Base-by-base conservation (phyloP, 306 rosid species). In the Glycyrrhiza uralensis region DNA sequence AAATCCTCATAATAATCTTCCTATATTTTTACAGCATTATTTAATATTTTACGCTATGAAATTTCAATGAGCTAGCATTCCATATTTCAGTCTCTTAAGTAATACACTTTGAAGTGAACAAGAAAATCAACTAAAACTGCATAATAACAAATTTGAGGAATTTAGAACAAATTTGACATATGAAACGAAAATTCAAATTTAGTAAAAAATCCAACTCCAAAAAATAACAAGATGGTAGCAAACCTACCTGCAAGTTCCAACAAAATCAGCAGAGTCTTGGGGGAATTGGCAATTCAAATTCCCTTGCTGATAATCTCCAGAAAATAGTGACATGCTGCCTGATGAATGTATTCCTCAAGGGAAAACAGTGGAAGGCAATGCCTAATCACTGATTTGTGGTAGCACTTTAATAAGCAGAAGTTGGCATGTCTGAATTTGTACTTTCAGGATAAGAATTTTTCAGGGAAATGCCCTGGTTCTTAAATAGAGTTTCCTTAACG, bases 381-480 rank as follows among this genome's bases (percentile, higher is more conserved):
- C 22, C 63, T 3, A 67, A 15, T 19, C 45, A 39, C 24, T 29
- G 71, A 12, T 20, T 68, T 49, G 29, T 17, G 5, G 29, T 13
- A 42, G 18, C 58, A 74, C 15, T 23, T 72, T 28, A 83, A 82
- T 59, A 82, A 60, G 84, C 81, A 75, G 84, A 79, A 79, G 83
- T 55, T 47, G 81, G 84, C 58, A 79, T 75, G 65, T 74, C 71
- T 65, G 83, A 79, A 79, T 78, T 82, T 56, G 60, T 68, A 72
- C 70, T 75, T 69, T 69, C 35, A 44, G 68, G 79, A 42, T 7
- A 39, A 46, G 62, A 20, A 41, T 54, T 78, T 71, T 72, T 58
- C 19, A 50, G 50, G 45, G 47, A 32, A 28, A 6, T 18, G 6
- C 72, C 73, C 72, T 79, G 79, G 51, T 72, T 81, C 85, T 76